Conservation (phyloP, 2,329 filamentous ascomycete species). For the Arthrobotrys conoides region DNA sequence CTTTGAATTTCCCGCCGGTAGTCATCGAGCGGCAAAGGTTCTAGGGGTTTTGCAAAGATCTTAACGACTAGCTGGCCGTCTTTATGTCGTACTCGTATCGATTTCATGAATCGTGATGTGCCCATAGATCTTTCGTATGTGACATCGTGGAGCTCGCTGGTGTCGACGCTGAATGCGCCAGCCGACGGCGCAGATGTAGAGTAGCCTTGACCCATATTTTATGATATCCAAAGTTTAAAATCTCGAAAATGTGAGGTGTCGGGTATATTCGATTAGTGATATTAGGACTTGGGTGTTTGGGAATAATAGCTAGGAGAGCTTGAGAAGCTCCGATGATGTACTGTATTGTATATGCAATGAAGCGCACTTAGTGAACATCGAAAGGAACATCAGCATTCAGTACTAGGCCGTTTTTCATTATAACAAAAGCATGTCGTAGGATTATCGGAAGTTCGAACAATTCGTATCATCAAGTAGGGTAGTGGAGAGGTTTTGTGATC, state of each 20-base stretch:
- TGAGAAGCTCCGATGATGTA: neutral
- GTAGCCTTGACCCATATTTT: slow-evolving; percentile 92
- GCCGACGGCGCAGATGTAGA: slow-evolving; percentile 78
- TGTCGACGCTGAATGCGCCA: slow-evolving; percentile 78
- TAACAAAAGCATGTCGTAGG: slow-evolving; percentile 30
- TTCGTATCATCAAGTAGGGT: slow-evolving; percentile 43
- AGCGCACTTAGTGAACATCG: slow-evolving; percentile 47
- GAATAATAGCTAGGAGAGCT: neutral
- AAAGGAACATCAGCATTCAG: slow-evolving; percentile 32
- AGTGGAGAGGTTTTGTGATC: slow-evolving; percentile 6
- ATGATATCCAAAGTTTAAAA: slow-evolving; percentile 23
- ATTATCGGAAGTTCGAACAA: neutral
- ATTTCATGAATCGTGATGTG: slow-evolving; percentile 95
- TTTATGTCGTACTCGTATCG: slow-evolving; percentile 88
- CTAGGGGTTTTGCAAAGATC: slow-evolving; percentile 86
- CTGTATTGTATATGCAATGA: neutral
- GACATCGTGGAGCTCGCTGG: slow-evolving; percentile 89
- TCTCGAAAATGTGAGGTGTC: slow-evolving; percentile 62
- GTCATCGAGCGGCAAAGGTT: slow-evolving; percentile 81
- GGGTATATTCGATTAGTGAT: slow-evolving; percentile 62
- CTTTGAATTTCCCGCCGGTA: slow-evolving; percentile 83
- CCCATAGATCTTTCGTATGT: slow-evolving; percentile 93
- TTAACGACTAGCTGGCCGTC: slow-evolving; percentile 95
- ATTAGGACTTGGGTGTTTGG: slow-evolving; percentile 10
- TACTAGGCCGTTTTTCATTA: slow-evolving; percentile 41